Base-by-base conservation (phyloP, 2,329 filamentous ascomycete species). In the Monilinia vaccinii-corymbosi region DNA sequence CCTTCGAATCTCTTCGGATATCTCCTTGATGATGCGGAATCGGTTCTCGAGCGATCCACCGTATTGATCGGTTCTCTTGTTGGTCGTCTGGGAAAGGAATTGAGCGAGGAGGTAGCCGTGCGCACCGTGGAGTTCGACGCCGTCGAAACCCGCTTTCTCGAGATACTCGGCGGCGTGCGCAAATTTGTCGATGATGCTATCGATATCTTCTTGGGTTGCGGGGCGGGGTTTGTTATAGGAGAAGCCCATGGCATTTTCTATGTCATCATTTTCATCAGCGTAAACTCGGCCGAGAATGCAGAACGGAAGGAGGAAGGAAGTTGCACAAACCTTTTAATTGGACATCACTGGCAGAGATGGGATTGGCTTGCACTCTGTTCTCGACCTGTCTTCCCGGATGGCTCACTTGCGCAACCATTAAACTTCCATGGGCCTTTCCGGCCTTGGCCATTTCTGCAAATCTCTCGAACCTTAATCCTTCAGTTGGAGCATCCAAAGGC, bases 131-230 rank as follows among this genome's bases (percentile, higher is more conserved):
- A 72, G 65, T 58, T 71, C 52, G 31, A 81, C 72, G 4, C 79
- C 79, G 63, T 81, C 75, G 51, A 76, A 88, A 2, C 85, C 85
- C 0, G 83, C 83, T 68, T 81, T 82, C 61, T 86, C 77, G 5
- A 82, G 73, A 64, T 80, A 87, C 66, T 83, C 80, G 0, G 83
- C 83, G 0, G 83, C 78, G 65, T 87, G 79, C 0, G 81, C 80
- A 66, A 85, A 88, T 2, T 78, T 78, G 25, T 82, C 76, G n/a
- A 85, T 76, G n/a, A 88, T 69, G 16, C 73, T 69, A 42, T 76
- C 69, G 64, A 88, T 82, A 52, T 86, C 82, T 16, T 76, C 74
- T 28, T 79, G 72, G 0, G 78, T 79, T 32, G 80, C 80, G 1
- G 79, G 75, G 44, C 77, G 77, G 0, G 82, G 82, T 68, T 79